Evolutionary conservation across 345 rosid species (phyloP).

Genomic region (Salix caprea): DNA sequence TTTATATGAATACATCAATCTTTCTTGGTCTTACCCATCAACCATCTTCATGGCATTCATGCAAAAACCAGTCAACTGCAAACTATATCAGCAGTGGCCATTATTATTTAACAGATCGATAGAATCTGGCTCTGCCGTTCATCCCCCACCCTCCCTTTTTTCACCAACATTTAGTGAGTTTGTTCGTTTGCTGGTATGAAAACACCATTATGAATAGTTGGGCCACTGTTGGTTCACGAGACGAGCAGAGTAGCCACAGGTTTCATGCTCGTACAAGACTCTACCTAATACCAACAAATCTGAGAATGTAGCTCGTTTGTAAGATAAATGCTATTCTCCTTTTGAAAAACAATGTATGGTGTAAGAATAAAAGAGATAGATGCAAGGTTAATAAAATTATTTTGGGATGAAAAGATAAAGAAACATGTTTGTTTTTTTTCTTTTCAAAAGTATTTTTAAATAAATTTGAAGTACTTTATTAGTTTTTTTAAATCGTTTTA

Average conservation of each 20-base stretch:
- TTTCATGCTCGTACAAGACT: not conserved
- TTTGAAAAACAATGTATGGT: not conserved
- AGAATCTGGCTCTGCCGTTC: not conserved
- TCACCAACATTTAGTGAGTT: slow-evolving; percentile 15
- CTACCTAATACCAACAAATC: not conserved
- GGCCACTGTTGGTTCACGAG: slow-evolving; percentile 44
- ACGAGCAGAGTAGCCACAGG: slow-evolving; percentile 22
- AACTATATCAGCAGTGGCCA: slow-evolving; percentile 21
- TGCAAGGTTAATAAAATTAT: too few species aligned
- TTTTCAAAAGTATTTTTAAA: too few species aligned
- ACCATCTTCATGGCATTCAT: slow-evolving; percentile 29
- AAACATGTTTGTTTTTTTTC: too few species aligned
- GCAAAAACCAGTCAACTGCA: slow-evolving; percentile 43
- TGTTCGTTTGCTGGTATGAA: slow-evolving; percentile 22
- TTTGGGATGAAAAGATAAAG: too few species aligned
- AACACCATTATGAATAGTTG: slow-evolving; percentile 10
- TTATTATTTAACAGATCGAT: slow-evolving; percentile 28
- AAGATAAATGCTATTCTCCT: not conserved
- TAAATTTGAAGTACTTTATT: too few species aligned
- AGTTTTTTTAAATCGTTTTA: too few species aligned
- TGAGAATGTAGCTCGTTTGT: slow-evolving; percentile 8
- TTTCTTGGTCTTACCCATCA: not conserved
- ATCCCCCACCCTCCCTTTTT: not conserved
- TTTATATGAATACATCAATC: not conserved
- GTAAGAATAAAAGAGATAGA: too few species aligned